Evolutionary conservation across 352 stramenopile genomes (phyloP), one percentile per base, ranked within the genome.

Genomic region (Thalassiosira delicatula): DNA sequence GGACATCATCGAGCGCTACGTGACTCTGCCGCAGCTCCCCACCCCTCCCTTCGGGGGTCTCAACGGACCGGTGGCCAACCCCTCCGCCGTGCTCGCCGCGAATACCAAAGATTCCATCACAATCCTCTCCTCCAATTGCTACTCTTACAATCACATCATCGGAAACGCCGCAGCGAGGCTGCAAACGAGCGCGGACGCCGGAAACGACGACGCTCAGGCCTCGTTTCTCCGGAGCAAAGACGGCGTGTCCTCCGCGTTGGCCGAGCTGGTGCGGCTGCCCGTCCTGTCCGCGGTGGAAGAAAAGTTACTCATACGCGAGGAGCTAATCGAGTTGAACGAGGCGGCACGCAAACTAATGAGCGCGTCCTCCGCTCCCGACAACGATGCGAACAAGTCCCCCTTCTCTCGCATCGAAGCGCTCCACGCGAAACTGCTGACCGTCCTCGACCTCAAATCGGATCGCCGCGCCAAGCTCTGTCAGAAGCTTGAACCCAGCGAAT

Each of bases 241-340:
- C 70, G 76, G 76, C 23, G 66, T 88, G 35, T 30, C 54, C 40
- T 71, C 73, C 35, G 67, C 63, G 11, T 70, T 92, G 25, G 68
- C 63, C 19, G 66, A 89, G 63, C 69, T 93, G 27, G 70, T 17
- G 14, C 73, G 67, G 42, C 32, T 91, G 30, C 79, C 79, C 27
- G 68, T 89, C 33, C 49, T 93, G 23, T 90, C 86, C 21, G 32
- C 90, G 14, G 73, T 77, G 11, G 88, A 93, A 80, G 88, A 93
- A 74, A 88, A 86, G 66, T 46, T 93, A 19, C 35, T 63, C 23
- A 40, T 89, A 51, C 74, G 86, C 19, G 23, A 79, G 12, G 82
- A 89, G 46, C 57, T 92, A 19, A 79, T 92, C 33, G 44, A 81
- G 35, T 93, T 86, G 88, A 79, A 86, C 70, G 35, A 69, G 2